Base-by-base conservation (phyloP, 257 asterid genomes). In the Forsythia viridissima region DNA sequence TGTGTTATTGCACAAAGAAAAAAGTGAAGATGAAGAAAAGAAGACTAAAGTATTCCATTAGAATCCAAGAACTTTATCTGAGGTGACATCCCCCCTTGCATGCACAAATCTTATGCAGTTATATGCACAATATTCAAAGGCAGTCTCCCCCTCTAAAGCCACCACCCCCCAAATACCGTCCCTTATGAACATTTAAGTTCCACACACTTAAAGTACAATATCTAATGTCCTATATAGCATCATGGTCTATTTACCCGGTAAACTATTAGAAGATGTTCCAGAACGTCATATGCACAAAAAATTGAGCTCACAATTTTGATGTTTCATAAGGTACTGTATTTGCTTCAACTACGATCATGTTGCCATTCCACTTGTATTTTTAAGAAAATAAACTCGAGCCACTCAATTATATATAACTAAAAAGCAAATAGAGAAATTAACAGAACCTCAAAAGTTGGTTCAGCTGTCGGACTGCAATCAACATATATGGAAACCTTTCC, bases 391-490 rank as follows among this genome's bases (percentile, higher is more conserved):
- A n/a, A 76, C 44, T 72, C 69, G 55, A 85, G 30, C 13, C 11
- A 74, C 18, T 24, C 21, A 70, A 37, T 61, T 36, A 48, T 52
- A 52, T n/a, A 34, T 24, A 30, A 76, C 43, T 12, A 24, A 13
- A 57, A 76, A n/a, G 18, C 41, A 84, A 77, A 16, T 46, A 42
- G 69, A 76, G 77, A 21, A 70, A 75, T 3, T 71, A 66, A 63
- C 72, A 37, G 7, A 44, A 94, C 99, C 98, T 95, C 98, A 81
- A 93, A 93, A 68, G 94, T 82, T 37, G 99, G 97, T 84, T 92
- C 98, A 11, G 98, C 98, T 0, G 91, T 93, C 10, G 99, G 96
- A 87, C 97, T 91, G 92, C 98, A 95, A 79, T 93, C 98, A 61
- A 93, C 94, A 77, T 81, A 83, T 79, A 92, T 86, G 43, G 85